These are phyloP conservation scores for Hippophae tibetana DNA, from an alignment of 306 rosid species.

Conservation along the genomic window DNA sequence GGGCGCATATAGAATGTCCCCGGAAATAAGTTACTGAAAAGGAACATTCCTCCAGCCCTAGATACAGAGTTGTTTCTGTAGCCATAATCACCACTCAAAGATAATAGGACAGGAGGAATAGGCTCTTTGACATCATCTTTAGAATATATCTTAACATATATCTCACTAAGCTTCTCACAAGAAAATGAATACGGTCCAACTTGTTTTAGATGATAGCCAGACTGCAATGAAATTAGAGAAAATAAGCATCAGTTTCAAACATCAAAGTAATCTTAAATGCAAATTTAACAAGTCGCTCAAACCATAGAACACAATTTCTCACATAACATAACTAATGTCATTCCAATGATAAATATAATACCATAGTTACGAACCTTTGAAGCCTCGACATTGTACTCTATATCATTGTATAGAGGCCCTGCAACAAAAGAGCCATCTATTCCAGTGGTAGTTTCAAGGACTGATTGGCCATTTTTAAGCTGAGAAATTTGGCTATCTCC, in stretches of 20 bases:
- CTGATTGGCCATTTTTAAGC: conserved; percentile 59
- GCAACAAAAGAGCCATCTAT: conserved; percentile 63
- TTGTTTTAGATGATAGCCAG: conserved; percentile 76
- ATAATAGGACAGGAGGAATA: conserved; percentile 83
- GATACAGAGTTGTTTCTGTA: conserved; percentile 90
- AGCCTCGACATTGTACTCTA: conserved; percentile 65
- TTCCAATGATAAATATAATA: conserved; percentile 2
- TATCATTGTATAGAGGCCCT: conserved; percentile 86
- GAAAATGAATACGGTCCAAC: conserved; percentile 76
- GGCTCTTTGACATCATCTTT: conserved; percentile 54
- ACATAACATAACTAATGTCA: conserved; percentile 1
- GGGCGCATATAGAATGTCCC: conserved; percentile 96
- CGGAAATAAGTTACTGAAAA: conserved; percentile 72
- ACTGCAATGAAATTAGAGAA: conserved; percentile 39
- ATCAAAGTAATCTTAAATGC: not conserved
- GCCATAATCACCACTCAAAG: conserved; percentile 91
- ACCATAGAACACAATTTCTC: conserved; percentile 11
- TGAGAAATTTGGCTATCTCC: conserved; percentile 60
- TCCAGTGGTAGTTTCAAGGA: conserved; percentile 70
- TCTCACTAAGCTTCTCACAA: conserved; percentile 94
- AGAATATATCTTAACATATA: conserved; percentile 60
- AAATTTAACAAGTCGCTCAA: conserved; percentile 11
- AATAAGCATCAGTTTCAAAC: conserved; percentile 1
- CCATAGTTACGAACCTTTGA: conserved; percentile 52
- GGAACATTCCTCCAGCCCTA: conserved; percentile 67